Base-by-base conservation (phyloP, 73 alveolate genomes). In the Paramecium bursaria region DNA sequence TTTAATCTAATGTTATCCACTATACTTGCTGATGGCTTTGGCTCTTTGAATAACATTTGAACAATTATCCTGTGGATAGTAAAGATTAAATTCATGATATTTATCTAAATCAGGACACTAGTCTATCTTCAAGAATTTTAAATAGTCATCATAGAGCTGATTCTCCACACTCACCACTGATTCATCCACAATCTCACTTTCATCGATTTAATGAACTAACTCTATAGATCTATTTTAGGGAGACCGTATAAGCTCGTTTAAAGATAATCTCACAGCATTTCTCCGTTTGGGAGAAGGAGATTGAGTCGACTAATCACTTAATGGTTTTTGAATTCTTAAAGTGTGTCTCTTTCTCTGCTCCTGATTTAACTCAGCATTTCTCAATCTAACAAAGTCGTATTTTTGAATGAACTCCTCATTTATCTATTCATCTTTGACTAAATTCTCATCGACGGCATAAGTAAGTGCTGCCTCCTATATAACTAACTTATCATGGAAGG, bases 231-330 rank as follows among this genome's bases (percentile, higher is more conserved):
- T 7, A n/a, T n/a, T n/a, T n/a, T n/a, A n/a, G n/a, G n/a, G n/a
- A n/a, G n/a, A n/a, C n/a, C n/a, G n/a, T n/a, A n/a, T n/a, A n/a
- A n/a, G n/a, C n/a, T n/a, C n/a, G n/a, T n/a, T n/a, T n/a, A n/a
- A n/a, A n/a, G n/a, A n/a, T n/a, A n/a, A n/a, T 57, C 49, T 23
- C 4, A 57, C 76, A 26, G 29, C 75, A 3, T 2, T 54, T 54
- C 46, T 3, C 19, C 17, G 22, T 29, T 57, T 19, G 14, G 27
- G 1, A 54, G 27, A 21, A n/a, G n/a, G n/a, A n/a, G n/a, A n/a
- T n/a, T n/a, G n/a, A 29, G 13, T 57, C 14, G 2, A 30, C 31
- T 29, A 33, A 3, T 3, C 1, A n/a, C n/a, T n/a, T n/a, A n/a
- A n/a, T n/a, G n/a, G n/a, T 14, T 57, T 4, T 26, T 19, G 49